Conservation (phyloP, 371 early-diverging fungal species). For the Paraphysoderma sedebokerense region DNA sequence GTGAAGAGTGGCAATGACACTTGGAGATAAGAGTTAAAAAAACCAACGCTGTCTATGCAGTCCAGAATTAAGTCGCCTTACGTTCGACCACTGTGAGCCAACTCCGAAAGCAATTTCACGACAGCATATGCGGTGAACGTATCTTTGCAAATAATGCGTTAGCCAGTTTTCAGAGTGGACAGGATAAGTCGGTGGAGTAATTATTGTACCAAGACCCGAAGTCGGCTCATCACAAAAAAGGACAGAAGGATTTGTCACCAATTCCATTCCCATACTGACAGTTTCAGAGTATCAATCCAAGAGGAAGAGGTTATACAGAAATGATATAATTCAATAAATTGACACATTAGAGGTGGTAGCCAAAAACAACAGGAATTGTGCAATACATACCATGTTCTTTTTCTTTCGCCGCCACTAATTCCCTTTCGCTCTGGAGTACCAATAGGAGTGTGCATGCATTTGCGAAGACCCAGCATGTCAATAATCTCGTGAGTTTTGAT, state of each 20-base stretch:
- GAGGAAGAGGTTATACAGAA: too few relatives aligned
- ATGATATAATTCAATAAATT: not conserved
- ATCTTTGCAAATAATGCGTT: too few relatives aligned
- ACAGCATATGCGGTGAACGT: constrained; percentile 46
- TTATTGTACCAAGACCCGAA: constrained; percentile 8
- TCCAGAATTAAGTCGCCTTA: too few relatives aligned
- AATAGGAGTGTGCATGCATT: constrained; percentile 56
- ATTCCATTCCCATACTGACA: constrained; percentile 69
- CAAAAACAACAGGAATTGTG: not conserved
- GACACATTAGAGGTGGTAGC: not conserved
- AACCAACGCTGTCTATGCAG: too few relatives aligned
- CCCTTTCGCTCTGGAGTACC: constrained; percentile 59
- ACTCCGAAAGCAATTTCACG: constrained; percentile 27
- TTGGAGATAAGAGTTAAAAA: too few relatives aligned
- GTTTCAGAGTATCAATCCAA: too few relatives aligned
- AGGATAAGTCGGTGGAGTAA: constrained; percentile 18
- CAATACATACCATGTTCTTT: constrained; percentile 27
- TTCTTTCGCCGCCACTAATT: constrained; percentile 69
- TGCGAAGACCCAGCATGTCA: constrained; percentile 52
- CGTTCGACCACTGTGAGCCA: constrained; percentile 41
- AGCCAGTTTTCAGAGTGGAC: too few relatives aligned
- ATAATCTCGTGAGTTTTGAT: constrained; percentile 53
- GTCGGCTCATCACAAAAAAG: constrained; percentile 87
- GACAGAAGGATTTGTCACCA: constrained; percentile 71
- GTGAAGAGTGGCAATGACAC: constrained; percentile 45